These are phyloP conservation scores for Nicotiana obtusifolia DNA, from an alignment of 257 asterid species.

Conservation along the genomic window DNA sequence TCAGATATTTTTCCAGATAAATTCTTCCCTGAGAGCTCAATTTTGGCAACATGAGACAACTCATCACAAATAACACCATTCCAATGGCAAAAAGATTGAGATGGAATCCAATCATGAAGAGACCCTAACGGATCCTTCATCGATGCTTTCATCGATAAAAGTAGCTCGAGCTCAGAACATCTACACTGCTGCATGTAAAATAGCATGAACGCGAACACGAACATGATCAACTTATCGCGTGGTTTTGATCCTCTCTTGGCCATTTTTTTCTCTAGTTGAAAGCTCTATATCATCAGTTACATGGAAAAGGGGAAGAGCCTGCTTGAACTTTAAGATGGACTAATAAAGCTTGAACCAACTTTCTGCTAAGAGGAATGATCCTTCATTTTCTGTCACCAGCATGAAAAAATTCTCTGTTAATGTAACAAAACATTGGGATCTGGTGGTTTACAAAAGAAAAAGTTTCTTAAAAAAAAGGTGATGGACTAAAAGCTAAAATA, in stretches of 20 bases:
- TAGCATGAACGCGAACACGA: conserved; percentile 23
- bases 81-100: conserved; percentile 61
- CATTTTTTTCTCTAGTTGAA: conserved; percentile 24
- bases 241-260: conserved; percentile 19
- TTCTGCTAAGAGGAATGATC: conserved; percentile 20
- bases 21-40: conserved; percentile 56
- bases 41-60: conserved; percentile 45
- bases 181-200: conserved; percentile 32
- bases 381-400: conserved; percentile 38
- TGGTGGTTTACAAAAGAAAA: conserved; percentile 22
- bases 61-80: conserved; percentile 56
- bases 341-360: conserved; percentile 21
- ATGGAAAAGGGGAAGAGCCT: neutral
- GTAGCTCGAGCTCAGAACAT: conserved; percentile 42
- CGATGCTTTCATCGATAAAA: conserved; percentile 45
- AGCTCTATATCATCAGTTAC: neutral
- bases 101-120: conserved; percentile 54
- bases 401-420: conserved; percentile 14
- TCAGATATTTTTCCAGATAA: conserved; percentile 51
- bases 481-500: conserved; percentile 7
- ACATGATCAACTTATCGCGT: conserved; percentile 11
- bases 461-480: conserved; percentile 1
- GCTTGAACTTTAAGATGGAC: neutral
- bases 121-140: conserved; percentile 39
- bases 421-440: conserved; percentile 41